These are phyloP conservation scores for Umbilicus rupestris DNA, from an alignment of 164 flowering plant species.

Conservation along the genomic window DNA sequence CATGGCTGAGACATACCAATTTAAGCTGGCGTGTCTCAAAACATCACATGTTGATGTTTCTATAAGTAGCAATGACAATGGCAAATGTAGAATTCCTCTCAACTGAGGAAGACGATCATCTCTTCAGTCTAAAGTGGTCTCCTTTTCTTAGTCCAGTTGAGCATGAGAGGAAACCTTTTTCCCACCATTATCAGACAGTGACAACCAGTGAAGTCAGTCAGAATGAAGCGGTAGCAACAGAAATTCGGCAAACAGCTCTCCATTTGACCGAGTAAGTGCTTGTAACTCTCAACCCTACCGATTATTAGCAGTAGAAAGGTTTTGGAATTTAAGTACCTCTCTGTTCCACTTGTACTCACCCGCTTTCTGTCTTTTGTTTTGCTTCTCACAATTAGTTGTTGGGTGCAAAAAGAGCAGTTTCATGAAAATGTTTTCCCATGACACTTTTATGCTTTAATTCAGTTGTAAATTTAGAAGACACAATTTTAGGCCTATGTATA, in stretches of 20 bases:
- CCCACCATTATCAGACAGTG: conserved; percentile 36
- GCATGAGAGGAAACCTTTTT: conserved; percentile 38
- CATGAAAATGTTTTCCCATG: too few relatives aligned
- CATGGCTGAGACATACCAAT: conserved; percentile 38
- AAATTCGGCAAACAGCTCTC: conserved; percentile 26
- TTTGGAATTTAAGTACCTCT: too few relatives aligned
- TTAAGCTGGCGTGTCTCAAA: conserved; percentile 32
- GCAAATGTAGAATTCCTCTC: conserved; percentile 87
- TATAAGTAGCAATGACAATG: conserved; percentile 33
- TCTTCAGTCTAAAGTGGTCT: conserved; percentile 32
- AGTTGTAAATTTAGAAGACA: too few relatives aligned
- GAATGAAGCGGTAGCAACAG: conserved; percentile 43
- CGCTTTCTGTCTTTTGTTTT: too few relatives aligned
- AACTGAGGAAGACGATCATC: conserved; percentile 50
- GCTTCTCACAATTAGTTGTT: too few relatives aligned
- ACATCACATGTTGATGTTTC: conserved; percentile 24
- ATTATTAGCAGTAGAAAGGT: too few relatives aligned
- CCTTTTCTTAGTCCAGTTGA: conserved; percentile 30
- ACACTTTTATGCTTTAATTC: too few relatives aligned
- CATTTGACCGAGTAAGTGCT: conserved; percentile 56
- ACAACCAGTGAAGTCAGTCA: conserved; percentile 31
- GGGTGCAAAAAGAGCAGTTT: too few relatives aligned
- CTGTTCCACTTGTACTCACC: too few relatives aligned
- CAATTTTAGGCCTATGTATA: too few relatives aligned
- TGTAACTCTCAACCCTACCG: too few relatives aligned